Evolutionary conservation across 2,329 filamentous ascomycete genomes (phyloP).

Genomic region (Botrytis cinerea): DNA sequence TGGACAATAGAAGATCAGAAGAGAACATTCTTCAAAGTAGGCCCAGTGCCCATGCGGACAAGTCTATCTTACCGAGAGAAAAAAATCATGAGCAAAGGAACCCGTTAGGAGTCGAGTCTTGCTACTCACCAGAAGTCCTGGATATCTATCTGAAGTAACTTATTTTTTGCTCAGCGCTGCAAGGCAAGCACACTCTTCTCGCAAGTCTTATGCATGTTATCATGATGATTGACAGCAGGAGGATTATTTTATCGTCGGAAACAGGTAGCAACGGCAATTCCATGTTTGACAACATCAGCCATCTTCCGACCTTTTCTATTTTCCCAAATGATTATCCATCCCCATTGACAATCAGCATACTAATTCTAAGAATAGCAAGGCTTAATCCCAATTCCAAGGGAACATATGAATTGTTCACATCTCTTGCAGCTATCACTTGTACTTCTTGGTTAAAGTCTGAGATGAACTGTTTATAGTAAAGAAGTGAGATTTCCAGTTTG

Average conservation of each 20-base stretch:
- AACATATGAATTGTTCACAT: background rate
- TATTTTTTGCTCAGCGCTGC: background rate
- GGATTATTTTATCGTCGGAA: background rate
- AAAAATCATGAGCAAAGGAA: background rate
- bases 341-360: background rate
- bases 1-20: background rate
- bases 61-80: background rate
- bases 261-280: background rate
- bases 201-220: accelerated
- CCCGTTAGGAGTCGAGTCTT: background rate
- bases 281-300: background rate
- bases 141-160: background rate
- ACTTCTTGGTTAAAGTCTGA: background rate
- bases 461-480: background rate
- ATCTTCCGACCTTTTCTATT: background rate
- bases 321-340: background rate
- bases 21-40: background rate
- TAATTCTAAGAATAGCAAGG: background rate
- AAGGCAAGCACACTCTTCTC: background rate
- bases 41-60: background rate
- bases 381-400: accelerated
- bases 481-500: background rate
- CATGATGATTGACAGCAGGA: background rate
- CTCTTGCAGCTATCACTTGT: background rate
- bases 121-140: background rate